A percentile compares a stretch with the other conserved stretches of the same genome.
Evolutionary conservation across 805 yeast species (phyloP).

Genomic region (Sungouiozyma intestinalis): DNA sequence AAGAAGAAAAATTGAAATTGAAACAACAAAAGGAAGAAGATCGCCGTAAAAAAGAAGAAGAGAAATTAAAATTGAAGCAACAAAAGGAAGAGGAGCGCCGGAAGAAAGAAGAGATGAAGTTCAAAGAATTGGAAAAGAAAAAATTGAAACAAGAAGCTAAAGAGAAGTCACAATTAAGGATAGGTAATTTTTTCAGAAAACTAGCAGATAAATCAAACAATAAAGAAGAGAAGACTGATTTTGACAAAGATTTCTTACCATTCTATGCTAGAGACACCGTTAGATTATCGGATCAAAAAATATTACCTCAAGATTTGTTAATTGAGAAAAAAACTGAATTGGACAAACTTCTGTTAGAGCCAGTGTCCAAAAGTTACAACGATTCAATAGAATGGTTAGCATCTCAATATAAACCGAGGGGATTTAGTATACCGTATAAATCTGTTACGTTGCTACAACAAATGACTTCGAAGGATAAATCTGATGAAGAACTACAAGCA

Average conservation of each 20-base stretch:
- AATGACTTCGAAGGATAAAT: constrained; percentile 33
- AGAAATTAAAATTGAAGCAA: constrained; percentile 9
- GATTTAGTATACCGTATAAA: constrained; percentile 25
- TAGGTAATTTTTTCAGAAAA: constrained; percentile 29
- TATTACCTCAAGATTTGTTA: constrained; percentile 2
- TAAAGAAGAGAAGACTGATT: constrained; percentile 20
- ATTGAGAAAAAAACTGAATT: constrained; percentile 15
- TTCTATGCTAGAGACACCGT: constrained; percentile 32
- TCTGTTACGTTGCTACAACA: constrained; percentile 27
- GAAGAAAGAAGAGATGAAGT: constrained; percentile 18
- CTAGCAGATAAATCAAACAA: constrained; percentile 20
- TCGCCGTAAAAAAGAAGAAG: constrained; percentile 15
- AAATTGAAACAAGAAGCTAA: constrained; percentile 23
- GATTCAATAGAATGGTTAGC: constrained; percentile 13
- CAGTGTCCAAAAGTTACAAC: constrained; percentile 1
- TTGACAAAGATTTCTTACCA: constrained; percentile 27
- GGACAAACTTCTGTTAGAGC: constrained; percentile 12
- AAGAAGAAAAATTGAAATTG: constrained; percentile 20
- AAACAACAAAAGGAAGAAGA: constrained; percentile 18
- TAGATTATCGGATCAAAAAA: constrained; percentile 10
- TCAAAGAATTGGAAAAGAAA: constrained; percentile 20
- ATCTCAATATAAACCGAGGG: constrained; percentile 9
- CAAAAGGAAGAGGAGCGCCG: constrained; percentile 12
- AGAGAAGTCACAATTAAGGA: constrained; percentile 30
- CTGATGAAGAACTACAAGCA: constrained; percentile 26